Conservation (phyloP, 2,329 filamentous ascomycete species). For the Elsinoe arachidis region DNA sequence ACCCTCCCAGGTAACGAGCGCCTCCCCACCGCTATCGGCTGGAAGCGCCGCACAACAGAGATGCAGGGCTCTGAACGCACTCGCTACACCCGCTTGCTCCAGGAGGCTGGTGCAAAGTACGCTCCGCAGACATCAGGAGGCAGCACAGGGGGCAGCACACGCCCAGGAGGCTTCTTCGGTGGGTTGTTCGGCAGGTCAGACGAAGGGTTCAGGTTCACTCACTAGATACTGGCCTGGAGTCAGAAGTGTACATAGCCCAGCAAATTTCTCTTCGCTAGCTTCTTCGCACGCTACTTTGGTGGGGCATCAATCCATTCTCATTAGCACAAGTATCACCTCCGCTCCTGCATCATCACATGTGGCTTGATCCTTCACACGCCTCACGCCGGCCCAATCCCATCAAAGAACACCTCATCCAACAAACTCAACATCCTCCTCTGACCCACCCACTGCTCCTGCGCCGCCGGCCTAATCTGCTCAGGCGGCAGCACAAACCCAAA, state of each 20-base stretch:
- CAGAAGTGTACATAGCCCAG: background rate
- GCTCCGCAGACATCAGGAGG: background rate
- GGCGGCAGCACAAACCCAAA: slow-evolving; percentile 87
- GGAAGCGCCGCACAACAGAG: slow-evolving; percentile 5
- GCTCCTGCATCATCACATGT: no score
- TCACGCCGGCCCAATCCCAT: background rate
- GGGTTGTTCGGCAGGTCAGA: background rate
- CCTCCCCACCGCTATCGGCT: slow-evolving; percentile 6
- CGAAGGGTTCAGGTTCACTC: background rate
- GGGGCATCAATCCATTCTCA: background rate
- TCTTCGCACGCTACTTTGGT: background rate
- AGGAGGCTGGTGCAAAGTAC: slow-evolving; percentile 1
- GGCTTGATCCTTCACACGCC: no score
- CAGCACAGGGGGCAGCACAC: background rate
- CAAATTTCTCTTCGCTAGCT: background rate
- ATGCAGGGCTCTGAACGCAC: slow-evolving; percentile 9
- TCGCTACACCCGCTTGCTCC: slow-evolving; percentile 2
- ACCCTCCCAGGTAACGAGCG: background rate
- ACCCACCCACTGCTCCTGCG: slow-evolving; percentile 58
- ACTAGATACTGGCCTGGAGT: background rate
- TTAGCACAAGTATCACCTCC: no score
- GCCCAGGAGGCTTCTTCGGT: background rate
- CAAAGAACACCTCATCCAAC: slow-evolving; percentile 8
- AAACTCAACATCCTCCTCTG: slow-evolving; percentile 18
- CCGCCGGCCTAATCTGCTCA: slow-evolving; percentile 79